Conservation (phyloP, 2,329 filamentous ascomycete genomes). For the Fusarium globosum region DNA sequence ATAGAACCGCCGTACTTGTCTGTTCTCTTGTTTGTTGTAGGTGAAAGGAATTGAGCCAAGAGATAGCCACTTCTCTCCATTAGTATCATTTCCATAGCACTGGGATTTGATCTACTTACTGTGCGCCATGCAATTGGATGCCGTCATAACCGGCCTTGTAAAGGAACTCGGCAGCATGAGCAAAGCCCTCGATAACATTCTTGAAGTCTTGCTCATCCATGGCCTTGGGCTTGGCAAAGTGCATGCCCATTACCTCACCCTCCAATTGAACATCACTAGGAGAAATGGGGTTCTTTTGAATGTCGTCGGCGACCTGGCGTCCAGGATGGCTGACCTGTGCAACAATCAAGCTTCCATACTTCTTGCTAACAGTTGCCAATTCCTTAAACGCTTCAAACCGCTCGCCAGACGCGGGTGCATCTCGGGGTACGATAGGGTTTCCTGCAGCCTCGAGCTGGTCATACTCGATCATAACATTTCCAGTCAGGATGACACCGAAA, state of each 20-base stretch:
- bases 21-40: slow-evolving; percentile 61
- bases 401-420: slow-evolving; percentile 62
- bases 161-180: slow-evolving; percentile 69
- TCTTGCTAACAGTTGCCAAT: slow-evolving; percentile 65
- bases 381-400: slow-evolving; percentile 71
- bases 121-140: slow-evolving; percentile 62
- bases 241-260: slow-evolving; percentile 39
- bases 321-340: slow-evolving; percentile 63
- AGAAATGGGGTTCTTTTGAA: slow-evolving; percentile 52
- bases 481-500: slow-evolving; percentile 67
- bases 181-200: slow-evolving; percentile 68
- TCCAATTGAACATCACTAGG: slow-evolving; percentile 53
- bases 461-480: slow-evolving; percentile 73
- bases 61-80: slow-evolving; percentile 57
- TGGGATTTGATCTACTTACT: slow-evolving; percentile 42
- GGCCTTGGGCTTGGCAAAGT: slow-evolving; percentile 61
- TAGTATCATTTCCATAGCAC: background rate
- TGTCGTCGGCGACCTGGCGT: slow-evolving; percentile 57
- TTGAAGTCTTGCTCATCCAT: slow-evolving; percentile 66
- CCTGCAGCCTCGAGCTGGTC: slow-evolving; percentile 67
- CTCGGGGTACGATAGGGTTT: slow-evolving; percentile 68
- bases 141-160: slow-evolving; percentile 70
- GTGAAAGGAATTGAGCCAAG: slow-evolving; percentile 64
- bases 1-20: slow-evolving; percentile 61
- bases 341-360: slow-evolving; percentile 68